phyloP scores from a whole-genome alignment of 176 grass and related monocot genomes.

The Olyra latifolia region DNA sequence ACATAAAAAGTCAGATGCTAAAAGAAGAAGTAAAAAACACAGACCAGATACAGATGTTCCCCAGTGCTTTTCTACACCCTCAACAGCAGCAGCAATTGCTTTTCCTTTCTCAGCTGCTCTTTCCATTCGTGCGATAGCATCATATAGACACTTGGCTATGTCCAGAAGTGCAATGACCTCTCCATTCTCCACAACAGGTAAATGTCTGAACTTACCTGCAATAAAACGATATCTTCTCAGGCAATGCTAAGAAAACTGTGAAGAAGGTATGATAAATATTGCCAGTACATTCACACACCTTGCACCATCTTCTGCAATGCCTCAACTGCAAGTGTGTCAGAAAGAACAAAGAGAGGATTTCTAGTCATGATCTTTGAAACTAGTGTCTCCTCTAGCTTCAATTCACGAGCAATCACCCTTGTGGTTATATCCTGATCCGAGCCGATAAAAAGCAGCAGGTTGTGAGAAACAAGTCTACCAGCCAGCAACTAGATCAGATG shows the following conservation, averaged over 20 bases:
- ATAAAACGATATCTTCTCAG: slow-evolving; percentile 27
- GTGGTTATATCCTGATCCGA: slow-evolving; percentile 73
- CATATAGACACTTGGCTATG: slow-evolving; percentile 98
- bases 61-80: slow-evolving; percentile 96
- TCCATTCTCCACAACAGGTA: slow-evolving; percentile 94
- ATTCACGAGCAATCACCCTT: slow-evolving; percentile 82
- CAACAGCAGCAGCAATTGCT: slow-evolving; percentile 92
- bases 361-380: slow-evolving; percentile 97
- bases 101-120: slow-evolving; percentile 98
- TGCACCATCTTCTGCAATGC: slow-evolving; percentile 99
- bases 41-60: slow-evolving; percentile 74
- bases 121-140: slow-evolving; percentile 97
- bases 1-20: not conserved
- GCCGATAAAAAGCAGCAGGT: not conserved
- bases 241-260: not conserved
- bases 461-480: not conserved
- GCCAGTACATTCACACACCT: slow-evolving; percentile 45
- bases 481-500: not conserved
- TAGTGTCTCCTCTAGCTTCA: slow-evolving; percentile 94
- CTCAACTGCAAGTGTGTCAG: slow-evolving; percentile 86
- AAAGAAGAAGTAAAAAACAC: not conserved
- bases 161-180: slow-evolving; percentile 95
- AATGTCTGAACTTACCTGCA: slow-evolving; percentile 97
- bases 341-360: slow-evolving; percentile 87
- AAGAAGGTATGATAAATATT: not conserved